Evolutionary conservation across 768 basidiomycete genomes (phyloP).

Genomic region (Mycena alexandri): DNA sequence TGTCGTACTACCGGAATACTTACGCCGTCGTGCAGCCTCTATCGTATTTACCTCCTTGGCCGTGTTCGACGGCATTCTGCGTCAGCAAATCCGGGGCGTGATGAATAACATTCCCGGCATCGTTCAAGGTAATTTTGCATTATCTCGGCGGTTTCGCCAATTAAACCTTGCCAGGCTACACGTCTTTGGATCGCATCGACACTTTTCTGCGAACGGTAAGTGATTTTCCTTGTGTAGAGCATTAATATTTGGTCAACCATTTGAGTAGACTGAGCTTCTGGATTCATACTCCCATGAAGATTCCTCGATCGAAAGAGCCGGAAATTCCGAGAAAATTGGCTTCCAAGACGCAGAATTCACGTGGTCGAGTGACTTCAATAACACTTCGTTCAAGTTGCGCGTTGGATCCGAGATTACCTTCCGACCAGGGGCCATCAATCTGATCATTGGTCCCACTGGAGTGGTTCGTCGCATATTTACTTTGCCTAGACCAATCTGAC

Average conservation of each 20-base stretch:
- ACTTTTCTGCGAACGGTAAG: constrained; percentile 56
- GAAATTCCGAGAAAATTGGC: constrained; percentile 44
- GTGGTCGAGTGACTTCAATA: constrained; percentile 49
- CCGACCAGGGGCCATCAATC: constrained; percentile 54
- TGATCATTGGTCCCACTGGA: constrained; percentile 59
- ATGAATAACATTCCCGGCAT: constrained; percentile 49
- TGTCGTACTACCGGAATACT: constrained; percentile 11
- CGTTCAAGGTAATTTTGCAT: constrained; percentile 30
- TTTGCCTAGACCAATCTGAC: not conserved
- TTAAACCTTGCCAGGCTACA: constrained; percentile 51
- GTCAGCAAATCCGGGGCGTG: constrained; percentile 49
- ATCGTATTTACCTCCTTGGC: constrained; percentile 43
- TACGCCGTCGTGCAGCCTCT: constrained; percentile 26
- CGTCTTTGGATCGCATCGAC: constrained; percentile 64
- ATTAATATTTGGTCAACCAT: too few relatives aligned
- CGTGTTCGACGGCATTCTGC: constrained; percentile 44
- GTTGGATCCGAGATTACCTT: constrained; percentile 59
- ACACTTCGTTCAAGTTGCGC: constrained; percentile 48
- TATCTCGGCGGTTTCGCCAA: not conserved
- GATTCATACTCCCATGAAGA: constrained; percentile 41
- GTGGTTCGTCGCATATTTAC: constrained; percentile 31
- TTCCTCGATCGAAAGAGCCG: not conserved
- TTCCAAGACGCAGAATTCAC: constrained; percentile 55
- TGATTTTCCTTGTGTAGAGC: not conserved
- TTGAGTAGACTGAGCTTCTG: constrained; percentile 49